These are phyloP conservation scores for Backusella circina DNA, from an alignment of 192 early-diverging fungal genomes.

Conservation along the genomic window DNA sequence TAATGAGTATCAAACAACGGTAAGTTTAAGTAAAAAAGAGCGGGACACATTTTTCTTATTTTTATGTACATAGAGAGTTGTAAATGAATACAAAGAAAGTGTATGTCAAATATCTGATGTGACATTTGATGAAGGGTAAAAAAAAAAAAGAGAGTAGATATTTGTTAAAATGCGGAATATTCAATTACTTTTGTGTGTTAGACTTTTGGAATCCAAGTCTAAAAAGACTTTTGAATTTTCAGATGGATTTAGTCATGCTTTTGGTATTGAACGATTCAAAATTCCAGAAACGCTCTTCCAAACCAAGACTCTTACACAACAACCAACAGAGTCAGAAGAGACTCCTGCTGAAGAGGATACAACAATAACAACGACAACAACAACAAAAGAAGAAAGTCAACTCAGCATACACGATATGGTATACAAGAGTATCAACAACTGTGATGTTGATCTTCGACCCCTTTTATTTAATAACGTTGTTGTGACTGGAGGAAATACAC, in stretches of 20 bases:
- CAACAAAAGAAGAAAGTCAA: slow-evolving; percentile 26
- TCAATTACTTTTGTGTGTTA: slow-evolving; percentile 6
- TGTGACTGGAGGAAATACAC: slow-evolving; percentile 85
- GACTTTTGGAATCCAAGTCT: slow-evolving; percentile 57
- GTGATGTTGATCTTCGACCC: slow-evolving; percentile 87
- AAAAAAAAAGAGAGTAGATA: not conserved
- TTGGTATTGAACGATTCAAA: slow-evolving; percentile 77
- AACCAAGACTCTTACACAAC: slow-evolving; percentile 39
- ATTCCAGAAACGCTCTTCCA: slow-evolving; percentile 87
- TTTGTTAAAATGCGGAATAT: not conserved
- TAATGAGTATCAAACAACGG: slow-evolving; percentile 70
- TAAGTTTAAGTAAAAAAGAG: slow-evolving; percentile 18
- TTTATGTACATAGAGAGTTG: slow-evolving; percentile 50
- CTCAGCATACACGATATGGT: slow-evolving; percentile 74
- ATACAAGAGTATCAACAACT: slow-evolving; percentile 63
- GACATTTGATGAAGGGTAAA: slow-evolving; percentile 67
- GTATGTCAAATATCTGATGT: slow-evolving; percentile 82
- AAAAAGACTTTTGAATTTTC: slow-evolving; percentile 92
- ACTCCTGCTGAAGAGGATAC: not conserved
- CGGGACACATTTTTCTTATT: not conserved
- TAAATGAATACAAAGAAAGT: slow-evolving; percentile 94
- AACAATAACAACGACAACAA: not conserved
- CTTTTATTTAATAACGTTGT: slow-evolving; percentile 80
- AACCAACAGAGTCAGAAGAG: not conserved
- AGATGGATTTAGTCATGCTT: slow-evolving; percentile 84